A percentile compares a stretch with the other conserved stretches of the same genome.
Conservation (phyloP, 352 stramenopile species). For the Phytophthora nicotianae region DNA sequence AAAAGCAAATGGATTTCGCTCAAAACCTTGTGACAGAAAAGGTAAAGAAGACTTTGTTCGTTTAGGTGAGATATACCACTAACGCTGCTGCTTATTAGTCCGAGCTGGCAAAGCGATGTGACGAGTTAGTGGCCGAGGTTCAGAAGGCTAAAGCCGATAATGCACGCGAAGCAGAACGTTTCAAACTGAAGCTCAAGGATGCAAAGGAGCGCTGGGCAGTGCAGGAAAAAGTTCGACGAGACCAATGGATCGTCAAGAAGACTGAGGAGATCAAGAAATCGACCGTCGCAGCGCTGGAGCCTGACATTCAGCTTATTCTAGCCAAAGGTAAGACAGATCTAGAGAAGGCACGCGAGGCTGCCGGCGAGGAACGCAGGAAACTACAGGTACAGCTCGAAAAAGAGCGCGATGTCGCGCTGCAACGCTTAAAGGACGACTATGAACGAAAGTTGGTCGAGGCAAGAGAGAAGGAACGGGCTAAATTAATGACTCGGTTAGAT, state of each 20-base stretch:
- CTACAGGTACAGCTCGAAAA: conserved; percentile 64
- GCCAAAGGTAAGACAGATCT: conserved; percentile 75
- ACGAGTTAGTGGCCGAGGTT: conserved; percentile 73
- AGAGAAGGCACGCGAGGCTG: conserved; percentile 61
- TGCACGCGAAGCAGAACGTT: conserved; percentile 58
- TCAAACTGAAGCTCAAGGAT: conserved; percentile 79
- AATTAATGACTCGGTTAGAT: conserved; percentile 75
- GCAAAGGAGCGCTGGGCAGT: conserved; percentile 73
- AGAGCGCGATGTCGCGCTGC: conserved; percentile 53
- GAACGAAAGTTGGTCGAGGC: conserved; percentile 74
- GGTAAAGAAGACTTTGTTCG: conserved; percentile 28
- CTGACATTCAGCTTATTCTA: conserved; percentile 83
- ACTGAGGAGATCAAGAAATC: conserved; percentile 89
- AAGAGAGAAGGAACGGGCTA: conserved; percentile 76
- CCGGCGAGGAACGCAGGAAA: conserved; percentile 60
- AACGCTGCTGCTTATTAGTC: conserved; percentile 33
- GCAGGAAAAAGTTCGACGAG: conserved; percentile 71
- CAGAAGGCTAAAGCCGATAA: conserved; percentile 54
- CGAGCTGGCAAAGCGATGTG: conserved; percentile 67
- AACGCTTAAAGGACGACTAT: conserved; percentile 70
- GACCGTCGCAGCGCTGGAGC: conserved; percentile 76
- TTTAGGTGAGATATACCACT: neutral
- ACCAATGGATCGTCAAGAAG: conserved; percentile 86
- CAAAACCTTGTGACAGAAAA: conserved; percentile 81
- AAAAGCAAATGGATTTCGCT: conserved; percentile 83